Evolutionary conservation across 108 stramenopile genomes (phyloP).

Genomic region (Schizochytrium sp.): DNA sequence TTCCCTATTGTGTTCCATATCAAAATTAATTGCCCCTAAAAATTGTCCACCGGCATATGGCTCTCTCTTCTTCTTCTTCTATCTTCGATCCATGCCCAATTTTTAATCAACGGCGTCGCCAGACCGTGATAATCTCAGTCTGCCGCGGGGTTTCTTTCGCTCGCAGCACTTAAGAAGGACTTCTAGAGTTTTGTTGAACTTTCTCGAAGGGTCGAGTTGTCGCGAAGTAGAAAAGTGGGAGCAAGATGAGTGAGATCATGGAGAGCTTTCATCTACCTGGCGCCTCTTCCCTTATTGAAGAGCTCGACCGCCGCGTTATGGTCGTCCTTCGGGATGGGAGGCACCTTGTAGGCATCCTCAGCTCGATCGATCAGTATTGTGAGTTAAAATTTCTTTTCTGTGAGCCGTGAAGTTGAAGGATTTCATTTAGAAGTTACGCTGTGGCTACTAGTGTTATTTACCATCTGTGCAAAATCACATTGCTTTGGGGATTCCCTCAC

Average conservation of each 20-base stretch:
- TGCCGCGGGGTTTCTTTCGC: not conserved
- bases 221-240: not conserved
- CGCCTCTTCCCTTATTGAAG: slow-evolving; percentile 55
- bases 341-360: slow-evolving; percentile 61
- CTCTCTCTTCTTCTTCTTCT: too few relatives aligned
- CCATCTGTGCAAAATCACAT: too few relatives aligned
- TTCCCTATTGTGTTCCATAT: too few relatives aligned
- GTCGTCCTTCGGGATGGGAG: slow-evolving; percentile 63
- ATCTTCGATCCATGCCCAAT: too few relatives aligned
- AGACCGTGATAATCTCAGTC: not conserved
- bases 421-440: too few relatives aligned
- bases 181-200: not conserved
- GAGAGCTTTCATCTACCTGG: slow-evolving; percentile 45
- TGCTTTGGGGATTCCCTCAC: too few relatives aligned
- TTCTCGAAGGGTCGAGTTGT: not conserved
- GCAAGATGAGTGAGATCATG: slow-evolving; percentile 42
- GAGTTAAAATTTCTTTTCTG: not conserved
- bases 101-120: too few relatives aligned
- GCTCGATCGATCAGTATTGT: slow-evolving; percentile 64
- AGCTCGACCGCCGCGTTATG: slow-evolving; percentile 47
- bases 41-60: too few relatives aligned
- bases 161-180: not conserved
- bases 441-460: too few relatives aligned
- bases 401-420: too few relatives aligned
- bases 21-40: too few relatives aligned